Conservation (phyloP, 495 filamentous ascomycete species). For the Aspergillus bertholletiae region DNA sequence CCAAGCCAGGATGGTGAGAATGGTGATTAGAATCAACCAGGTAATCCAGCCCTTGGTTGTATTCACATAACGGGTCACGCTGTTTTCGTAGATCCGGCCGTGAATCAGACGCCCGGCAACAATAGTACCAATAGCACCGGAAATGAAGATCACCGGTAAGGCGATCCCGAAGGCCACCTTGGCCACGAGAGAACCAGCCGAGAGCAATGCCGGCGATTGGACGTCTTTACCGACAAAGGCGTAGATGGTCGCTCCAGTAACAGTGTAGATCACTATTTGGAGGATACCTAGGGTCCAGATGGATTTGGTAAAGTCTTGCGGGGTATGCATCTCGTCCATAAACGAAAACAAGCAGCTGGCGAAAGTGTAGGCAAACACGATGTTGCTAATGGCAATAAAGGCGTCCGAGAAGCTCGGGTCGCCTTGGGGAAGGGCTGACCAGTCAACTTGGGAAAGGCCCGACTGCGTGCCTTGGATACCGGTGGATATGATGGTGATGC, state of each 20-base stretch:
- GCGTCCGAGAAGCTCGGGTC: conserved; percentile 26
- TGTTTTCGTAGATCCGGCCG: conserved; percentile 48
- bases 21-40: conserved; percentile 54
- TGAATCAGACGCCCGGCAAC: conserved; percentile 59
- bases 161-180: conserved; percentile 71
- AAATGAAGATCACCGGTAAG: conserved; percentile 68
- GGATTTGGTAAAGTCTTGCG: conserved; percentile 57
- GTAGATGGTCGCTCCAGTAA: conserved; percentile 66
- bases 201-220: conserved; percentile 62
- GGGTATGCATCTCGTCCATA: conserved; percentile 71
- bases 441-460: conserved; percentile 20
- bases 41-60: conserved; percentile 49
- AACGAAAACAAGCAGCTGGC: conserved; percentile 65
- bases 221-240: conserved; percentile 63
- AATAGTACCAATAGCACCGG: conserved; percentile 57
- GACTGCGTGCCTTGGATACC: conserved; percentile 39
- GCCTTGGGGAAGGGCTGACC: conserved; percentile 31
- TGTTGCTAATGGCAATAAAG: conserved; percentile 63
- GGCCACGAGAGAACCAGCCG: conserved; percentile 53
- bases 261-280: conserved; percentile 62
- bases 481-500: conserved; percentile 64
- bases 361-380: conserved; percentile 62
- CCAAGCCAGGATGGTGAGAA: conserved; percentile 58
- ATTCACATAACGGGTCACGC: conserved; percentile 52
- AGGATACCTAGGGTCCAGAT: conserved; percentile 54